A percentile compares a stretch with the other conserved stretches of the same genome.
Evolutionary conservation across 148 eudicot genomes (phyloP).

Genomic region (Arbutus unedo): DNA sequence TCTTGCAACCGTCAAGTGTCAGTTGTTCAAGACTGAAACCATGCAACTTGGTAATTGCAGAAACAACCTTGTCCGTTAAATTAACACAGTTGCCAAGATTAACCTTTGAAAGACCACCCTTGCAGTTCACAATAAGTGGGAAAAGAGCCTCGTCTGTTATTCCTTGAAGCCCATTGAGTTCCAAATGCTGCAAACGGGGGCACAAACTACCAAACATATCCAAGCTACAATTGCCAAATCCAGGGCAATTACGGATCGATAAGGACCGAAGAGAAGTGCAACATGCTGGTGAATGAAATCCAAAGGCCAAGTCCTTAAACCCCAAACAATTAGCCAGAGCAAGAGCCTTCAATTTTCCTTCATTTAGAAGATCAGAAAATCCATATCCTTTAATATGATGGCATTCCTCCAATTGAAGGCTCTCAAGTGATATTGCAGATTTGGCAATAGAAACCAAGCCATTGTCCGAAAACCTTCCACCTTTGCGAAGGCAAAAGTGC

Average conservation of each 20-base stretch:
- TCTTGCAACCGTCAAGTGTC: conserved; percentile 65
- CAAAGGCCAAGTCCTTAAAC: conserved; percentile 46
- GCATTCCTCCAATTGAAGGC: conserved; percentile 76
- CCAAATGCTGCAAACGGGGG: conserved; percentile 47
- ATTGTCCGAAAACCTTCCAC: conserved; percentile 62
- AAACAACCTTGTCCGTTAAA: conserved; percentile 54
- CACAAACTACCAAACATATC: conserved; percentile 59
- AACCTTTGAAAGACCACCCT: conserved; percentile 50
- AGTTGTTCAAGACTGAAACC: conserved; percentile 68
- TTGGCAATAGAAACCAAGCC: conserved; percentile 68
- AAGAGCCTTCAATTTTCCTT: conserved; percentile 63
- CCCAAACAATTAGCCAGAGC: conserved; percentile 62
- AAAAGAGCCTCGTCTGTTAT: conserved; percentile 64
- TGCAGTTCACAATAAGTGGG: conserved; percentile 47
- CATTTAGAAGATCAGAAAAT: conserved; percentile 63
- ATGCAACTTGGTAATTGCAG: conserved; percentile 49
- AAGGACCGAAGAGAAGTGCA: conserved; percentile 53
- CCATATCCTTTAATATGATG: conserved; percentile 80
- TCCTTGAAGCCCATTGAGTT: conserved; percentile 51
- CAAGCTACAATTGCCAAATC: conserved; percentile 59
- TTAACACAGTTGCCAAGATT: conserved; percentile 58
- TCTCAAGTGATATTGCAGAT: conserved; percentile 52
- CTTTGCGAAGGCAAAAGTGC: conserved; percentile 43
- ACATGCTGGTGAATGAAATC: conserved; percentile 29
- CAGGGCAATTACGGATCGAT: conserved; percentile 67